Base-by-base conservation (phyloP, 768 basidiomycete species). In the Podaxis sp. region DNA sequence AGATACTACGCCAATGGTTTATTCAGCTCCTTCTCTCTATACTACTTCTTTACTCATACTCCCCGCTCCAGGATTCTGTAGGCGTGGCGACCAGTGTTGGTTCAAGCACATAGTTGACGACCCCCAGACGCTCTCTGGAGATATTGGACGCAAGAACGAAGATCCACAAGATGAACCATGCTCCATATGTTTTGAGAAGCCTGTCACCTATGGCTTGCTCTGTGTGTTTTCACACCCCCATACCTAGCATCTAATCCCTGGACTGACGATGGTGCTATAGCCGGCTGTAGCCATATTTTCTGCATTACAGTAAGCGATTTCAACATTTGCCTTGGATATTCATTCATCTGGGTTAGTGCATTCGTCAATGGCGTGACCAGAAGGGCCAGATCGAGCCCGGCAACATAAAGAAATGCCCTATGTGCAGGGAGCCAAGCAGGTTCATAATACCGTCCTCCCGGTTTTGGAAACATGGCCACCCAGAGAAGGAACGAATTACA, bases 331-430 rank as follows among this genome's bases (percentile, higher is more conserved):
- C 9, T 51, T 50, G 46, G 15, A 19, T 24, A 24, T 27, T 56
- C 54, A 63, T 38, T 67, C 53, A 50, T 49, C 54, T 13, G 36
- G 37, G 56, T 27, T 66, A 92, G 88, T 94, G 92, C 70, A 90
- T 94, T 63, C 86, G 85, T 49, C 83, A 84, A 67, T 94, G 92
- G 92, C 85, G 92, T 27, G 84, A 84, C 65, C 81, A 81, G n/a
- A 68, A 72, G 8, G 81, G 78, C 19, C 88, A 85, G 70, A 75
- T 77, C 2, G 70, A 71, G 0, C 87, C 86, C 59, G 83, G 82
- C 22, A 85, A 82, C 57, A 87, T 82, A 65, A 93, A 93, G 77
- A 85, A 82, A 49, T 94, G 92, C 68, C 91, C 92, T 0, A 85
- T 90, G 76, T 93, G 91, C 69, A 87, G 92, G 36, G 71, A 80